Base-by-base conservation (phyloP, 2,329 filamentous ascomycete species). In the Aspergillus transmontanensis region DNA sequence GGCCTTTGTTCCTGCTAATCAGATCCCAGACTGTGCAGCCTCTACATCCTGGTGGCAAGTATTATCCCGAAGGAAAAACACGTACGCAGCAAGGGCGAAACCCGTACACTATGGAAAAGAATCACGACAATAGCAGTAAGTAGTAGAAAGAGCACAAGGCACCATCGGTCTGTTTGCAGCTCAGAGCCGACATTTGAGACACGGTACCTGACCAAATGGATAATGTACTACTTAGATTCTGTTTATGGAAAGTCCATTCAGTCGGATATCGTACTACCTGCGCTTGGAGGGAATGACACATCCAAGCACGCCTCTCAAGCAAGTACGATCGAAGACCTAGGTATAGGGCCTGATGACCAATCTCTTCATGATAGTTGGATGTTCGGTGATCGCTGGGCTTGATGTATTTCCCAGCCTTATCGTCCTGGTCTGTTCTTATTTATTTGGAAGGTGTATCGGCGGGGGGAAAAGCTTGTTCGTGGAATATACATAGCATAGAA, bases 1-100 rank as follows among this genome's bases (percentile, higher is more conserved):
- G 69, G 69, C 66, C 62, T 64, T 69, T 71, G 71, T 73, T 71
- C 70, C 67, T 73, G 72, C 78, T 80, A 75, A 80, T 74, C 32
- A 60, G 62, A 61, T 63, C 66, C 32, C 66, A 80, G 79, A 75
- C 73, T 59, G 58, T 69, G 58, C 80, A 83, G 67, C 75, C 80
- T 60, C 72, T 83, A 62, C 81, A 83, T 67, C 81, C 81, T 21
- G 81, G 81, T 61, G 81, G 81, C 19, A 75, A 68, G 61, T 77
- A 77, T 64, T 83, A 83, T 64, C 81, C 81, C 6, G 76, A 75
- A 62, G 69, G 70, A 51, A 71, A 68, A 45, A 26, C 51, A 39
- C 65, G 46, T 60, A 65, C 63, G 23, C 63, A 55, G 50, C 62
- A 65, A 23, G 56, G 61, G 48, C 61, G 68, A 45, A 50, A 45